Percentiles rank a stretch among this genome's conserved stretches.
Conservation (phyloP, 2,329 filamentous ascomycete species). For the Calonectria pseudoturangicola region DNA sequence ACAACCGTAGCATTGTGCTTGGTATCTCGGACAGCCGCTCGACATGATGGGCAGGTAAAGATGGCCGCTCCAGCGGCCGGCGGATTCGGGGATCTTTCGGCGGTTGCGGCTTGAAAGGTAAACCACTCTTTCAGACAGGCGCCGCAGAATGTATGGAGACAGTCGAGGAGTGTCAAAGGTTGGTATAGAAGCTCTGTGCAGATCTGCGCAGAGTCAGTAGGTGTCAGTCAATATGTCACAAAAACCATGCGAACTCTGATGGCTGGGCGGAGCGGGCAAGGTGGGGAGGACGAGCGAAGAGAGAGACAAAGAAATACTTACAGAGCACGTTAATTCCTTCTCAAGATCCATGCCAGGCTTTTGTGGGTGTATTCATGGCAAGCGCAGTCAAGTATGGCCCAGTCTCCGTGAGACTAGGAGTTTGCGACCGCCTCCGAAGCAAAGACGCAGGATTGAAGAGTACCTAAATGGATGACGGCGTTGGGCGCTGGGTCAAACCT, state of each 20-base stretch:
- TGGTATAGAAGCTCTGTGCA: slow-evolving; percentile 97
- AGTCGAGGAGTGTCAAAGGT: slow-evolving; percentile 92
- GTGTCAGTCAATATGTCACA: slow-evolving; percentile 26
- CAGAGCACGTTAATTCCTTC: slow-evolving; percentile 95
- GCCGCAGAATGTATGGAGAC: slow-evolving; percentile 96
- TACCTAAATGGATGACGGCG: slow-evolving; percentile 39
- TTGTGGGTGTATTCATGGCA: slow-evolving; percentile 70
- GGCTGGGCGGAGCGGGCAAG: slow-evolving; percentile 16
- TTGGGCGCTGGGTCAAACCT: slow-evolving; percentile 42
- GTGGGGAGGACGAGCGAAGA: slow-evolving; percentile 40
- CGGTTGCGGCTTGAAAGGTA: slow-evolving; percentile 81
- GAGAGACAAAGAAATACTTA: slow-evolving; percentile 62
- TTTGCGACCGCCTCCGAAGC: slow-evolving; percentile 37
- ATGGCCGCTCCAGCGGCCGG: slow-evolving; percentile 68
- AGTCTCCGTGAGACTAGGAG: slow-evolving; percentile 40
- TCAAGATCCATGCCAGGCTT: slow-evolving; percentile 82
- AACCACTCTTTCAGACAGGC: slow-evolving; percentile 98
- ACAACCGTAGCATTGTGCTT: slow-evolving; percentile 93
- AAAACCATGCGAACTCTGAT: slow-evolving; percentile 33
- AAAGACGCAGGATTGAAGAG: slow-evolving; percentile 36
- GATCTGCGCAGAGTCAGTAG: slow-evolving; percentile 76
- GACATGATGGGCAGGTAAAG: slow-evolving; percentile 95
- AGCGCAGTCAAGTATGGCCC: slow-evolving; percentile 37
- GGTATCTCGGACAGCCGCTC: slow-evolving; percentile 89
- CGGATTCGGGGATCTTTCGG: slow-evolving; percentile 69